Conservation (phyloP, 805 yeast species). For the Priceomyces carsonii region DNA sequence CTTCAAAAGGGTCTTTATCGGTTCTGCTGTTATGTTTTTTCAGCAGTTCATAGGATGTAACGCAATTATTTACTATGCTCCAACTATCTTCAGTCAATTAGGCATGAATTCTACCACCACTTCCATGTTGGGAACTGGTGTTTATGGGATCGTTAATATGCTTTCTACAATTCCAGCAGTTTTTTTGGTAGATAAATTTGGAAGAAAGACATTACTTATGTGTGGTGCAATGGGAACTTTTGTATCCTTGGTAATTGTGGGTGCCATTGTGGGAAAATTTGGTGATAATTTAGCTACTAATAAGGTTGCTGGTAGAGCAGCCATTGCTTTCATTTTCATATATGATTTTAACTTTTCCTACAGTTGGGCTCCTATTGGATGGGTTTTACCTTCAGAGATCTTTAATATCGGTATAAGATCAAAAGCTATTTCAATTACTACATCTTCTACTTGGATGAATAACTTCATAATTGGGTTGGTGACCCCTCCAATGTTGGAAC, state of each 20-base stretch:
- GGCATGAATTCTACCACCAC: slow-evolving; percentile 26
- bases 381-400: slow-evolving; percentile 39
- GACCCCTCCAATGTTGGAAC: slow-evolving; percentile 29
- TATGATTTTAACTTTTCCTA: slow-evolving; percentile 40
- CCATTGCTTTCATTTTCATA: slow-evolving; percentile 33
- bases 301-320: slow-evolving; percentile 27
- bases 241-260: slow-evolving; percentile 27
- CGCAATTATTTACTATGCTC: slow-evolving; percentile 35
- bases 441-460: slow-evolving; percentile 36
- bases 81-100: slow-evolving; percentile 29
- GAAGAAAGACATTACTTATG: slow-evolving; percentile 34
- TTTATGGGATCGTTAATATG: slow-evolving; percentile 31
- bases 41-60: slow-evolving; percentile 36
- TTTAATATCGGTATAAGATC: slow-evolving; percentile 38
- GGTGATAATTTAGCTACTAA: slow-evolving; percentile 13
- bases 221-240: slow-evolving; percentile 34
- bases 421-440: slow-evolving; percentile 33
- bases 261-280: slow-evolving; percentile 19
- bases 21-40: slow-evolving; percentile 28
- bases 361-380: slow-evolving; percentile 36
- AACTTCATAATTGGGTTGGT: slow-evolving; percentile 39
- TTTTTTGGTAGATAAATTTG: slow-evolving; percentile 33
- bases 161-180: slow-evolving; percentile 34
- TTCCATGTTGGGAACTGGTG: slow-evolving; percentile 29
- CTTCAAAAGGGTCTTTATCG: slow-evolving; percentile 36